Percentiles rank a stretch among this genome's conserved stretches.
phyloP scores from a whole-genome alignment of 2,329 filamentous ascomycete species.

The Albifimbria verrucaria region DNA sequence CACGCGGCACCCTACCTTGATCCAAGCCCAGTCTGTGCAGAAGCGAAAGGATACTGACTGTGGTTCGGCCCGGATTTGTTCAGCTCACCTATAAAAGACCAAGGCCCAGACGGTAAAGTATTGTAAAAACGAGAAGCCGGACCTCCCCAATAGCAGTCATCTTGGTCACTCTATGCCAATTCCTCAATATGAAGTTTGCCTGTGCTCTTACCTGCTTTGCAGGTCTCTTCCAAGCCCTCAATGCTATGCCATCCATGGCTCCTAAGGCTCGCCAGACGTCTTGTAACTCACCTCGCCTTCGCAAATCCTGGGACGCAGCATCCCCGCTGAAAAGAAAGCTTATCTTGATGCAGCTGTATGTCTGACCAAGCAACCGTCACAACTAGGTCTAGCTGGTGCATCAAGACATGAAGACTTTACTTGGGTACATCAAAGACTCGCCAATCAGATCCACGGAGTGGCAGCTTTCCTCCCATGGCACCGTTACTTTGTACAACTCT shows the following conservation, averaged over 20 bases:
- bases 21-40: background rate
- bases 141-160: background rate
- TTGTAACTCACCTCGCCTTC: background rate
- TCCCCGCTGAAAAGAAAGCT: background rate
- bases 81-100: background rate
- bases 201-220: conserved; percentile 1
- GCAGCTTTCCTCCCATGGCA: conserved; percentile 2
- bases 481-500: conserved; percentile 1
- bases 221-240: background rate
- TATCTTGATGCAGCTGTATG: conserved; percentile 1
- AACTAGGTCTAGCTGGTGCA: background rate
- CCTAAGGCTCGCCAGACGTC: background rate
- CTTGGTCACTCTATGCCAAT: background rate
- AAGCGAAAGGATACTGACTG: background rate
- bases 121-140: background rate
- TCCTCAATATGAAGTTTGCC: background rate
- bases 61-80: background rate
- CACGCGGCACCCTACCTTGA: background rate
- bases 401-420: background rate
- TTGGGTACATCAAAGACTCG: background rate
- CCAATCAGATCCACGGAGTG: conserved; percentile 1
- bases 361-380: background rate
- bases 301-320: conserved; percentile 1
- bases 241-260: background rate
- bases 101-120: background rate